Conservation (phyloP, 352 stramenopile species). For the Globisporangium irregulare region DNA sequence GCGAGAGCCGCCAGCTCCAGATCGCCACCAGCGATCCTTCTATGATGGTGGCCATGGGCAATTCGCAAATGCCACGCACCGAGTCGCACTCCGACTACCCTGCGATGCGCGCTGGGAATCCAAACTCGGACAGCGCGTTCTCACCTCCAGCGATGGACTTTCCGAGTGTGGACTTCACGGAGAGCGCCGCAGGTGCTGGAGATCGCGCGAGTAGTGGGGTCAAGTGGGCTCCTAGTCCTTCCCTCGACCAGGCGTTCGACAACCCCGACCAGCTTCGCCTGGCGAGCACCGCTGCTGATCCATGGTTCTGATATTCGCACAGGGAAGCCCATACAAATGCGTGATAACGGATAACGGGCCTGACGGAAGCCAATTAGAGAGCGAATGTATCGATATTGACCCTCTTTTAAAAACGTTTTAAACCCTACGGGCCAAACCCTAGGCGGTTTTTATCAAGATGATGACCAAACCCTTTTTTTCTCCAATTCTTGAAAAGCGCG, state of each 20-base stretch:
- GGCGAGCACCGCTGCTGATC: not conserved
- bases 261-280: slow-evolving; percentile 4
- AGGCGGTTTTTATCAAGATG: no score
- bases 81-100: not conserved
- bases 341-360: no score
- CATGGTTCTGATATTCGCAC: not conserved
- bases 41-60: not conserved
- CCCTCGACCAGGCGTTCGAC: not conserved
- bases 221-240: slow-evolving; percentile 2
- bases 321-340: no score
- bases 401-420: no score
- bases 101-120: not conserved
- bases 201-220: not conserved
- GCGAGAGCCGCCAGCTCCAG: slow-evolving; percentile 15
- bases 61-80: not conserved
- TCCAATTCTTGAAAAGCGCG: not conserved
- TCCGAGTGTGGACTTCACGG: slow-evolving; percentile 3
- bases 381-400: no score
- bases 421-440: no score
- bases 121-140: not conserved
- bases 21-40: not conserved
- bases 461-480: not conserved
- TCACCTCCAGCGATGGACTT: slow-evolving; percentile 5
- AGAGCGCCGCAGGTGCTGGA: not conserved
- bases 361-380: no score